Evolutionary conservation across 257 asterid species (phyloP).

Genomic region (Solanum gracilifrons): DNA sequence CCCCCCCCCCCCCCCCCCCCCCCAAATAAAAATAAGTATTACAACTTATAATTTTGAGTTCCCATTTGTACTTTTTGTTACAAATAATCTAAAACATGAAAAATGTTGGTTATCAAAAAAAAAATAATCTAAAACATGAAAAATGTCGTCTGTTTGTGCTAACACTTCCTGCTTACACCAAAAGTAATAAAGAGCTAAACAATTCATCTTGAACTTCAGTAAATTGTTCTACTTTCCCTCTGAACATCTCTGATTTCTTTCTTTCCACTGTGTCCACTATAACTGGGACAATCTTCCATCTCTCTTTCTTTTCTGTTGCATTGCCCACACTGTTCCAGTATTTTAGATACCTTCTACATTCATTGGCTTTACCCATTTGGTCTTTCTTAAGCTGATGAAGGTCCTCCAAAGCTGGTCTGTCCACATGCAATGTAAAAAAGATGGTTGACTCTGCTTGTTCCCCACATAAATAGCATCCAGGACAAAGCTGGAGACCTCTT

Average conservation of each 20-base stretch:
- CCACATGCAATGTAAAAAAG: neutral
- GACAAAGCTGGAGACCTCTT: neutral
- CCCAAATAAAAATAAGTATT: neutral
- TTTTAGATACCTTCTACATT: neutral
- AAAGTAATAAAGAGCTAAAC: neutral
- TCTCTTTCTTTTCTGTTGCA: neutral
- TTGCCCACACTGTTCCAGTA: neutral
- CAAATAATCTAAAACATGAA: neutral
- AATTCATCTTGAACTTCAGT: neutral
- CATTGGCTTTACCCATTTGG: neutral
- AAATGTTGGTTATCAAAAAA: too few relatives aligned
- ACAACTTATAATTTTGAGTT: neutral
- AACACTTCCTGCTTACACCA: neutral
- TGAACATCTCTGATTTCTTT: neutral
- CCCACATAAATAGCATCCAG: neutral
- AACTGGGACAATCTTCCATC: neutral
- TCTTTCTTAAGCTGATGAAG: neutral
- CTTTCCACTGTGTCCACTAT: neutral
- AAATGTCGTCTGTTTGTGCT: neutral
- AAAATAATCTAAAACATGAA: neutral
- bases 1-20: too few relatives aligned
- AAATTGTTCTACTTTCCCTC: neutral
- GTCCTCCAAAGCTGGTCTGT: neutral
- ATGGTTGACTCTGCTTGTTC: neutral
- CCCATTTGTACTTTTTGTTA: neutral